Base-by-base conservation (phyloP, 2,329 filamentous ascomycete genomes). In the Cladophialophora exuberans region DNA sequence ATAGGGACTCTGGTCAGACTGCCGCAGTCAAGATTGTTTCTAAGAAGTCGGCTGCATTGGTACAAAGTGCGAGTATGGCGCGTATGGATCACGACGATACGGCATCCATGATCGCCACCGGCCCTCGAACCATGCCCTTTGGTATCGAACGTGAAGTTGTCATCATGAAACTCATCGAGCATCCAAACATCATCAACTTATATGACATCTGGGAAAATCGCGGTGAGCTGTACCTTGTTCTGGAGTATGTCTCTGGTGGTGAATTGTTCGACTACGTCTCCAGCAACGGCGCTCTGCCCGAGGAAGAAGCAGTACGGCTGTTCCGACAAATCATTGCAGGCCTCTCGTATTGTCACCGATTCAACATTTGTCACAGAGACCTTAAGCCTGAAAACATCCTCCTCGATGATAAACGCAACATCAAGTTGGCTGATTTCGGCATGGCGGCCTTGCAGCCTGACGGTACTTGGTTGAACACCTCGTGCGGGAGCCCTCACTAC, bases 181-280 rank as follows among this genome's bases (percentile, higher is more conserved):
- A 99, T 73, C 89, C 88, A 4, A 94, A 97, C 70, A 93, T 97
- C 65, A 92, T 97, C 72, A 90, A 89, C 63, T 76, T 99, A 7
- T 94, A 93, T 69, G 94, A 99, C 73, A 93, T 99, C 25, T 99
- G 93, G 93, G 94, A 99, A 74, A 97, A 97, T 69, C 83, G 89
- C 18, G 89, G 90, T 53, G 92, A 99, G 72, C 86, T 99, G 89
- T 97, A 97, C 70, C 81, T 99, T 35, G 91, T 99, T 53, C 86
- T 97, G 57, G 94, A 99, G 71, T 96, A 91, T 64, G 88, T 96
- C 56, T 84, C 95, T 64, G 85, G 85, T 43, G 86, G 86, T 46
- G 92, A 97, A 67, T 79, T 97, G 2, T 97, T 96, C 69, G 84
- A 88, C 54, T 94, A 94, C 68, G 90, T 99, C 65, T 88, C 87